Evolutionary conservation across 2,329 filamentous ascomycete species (phyloP).

Genomic region (Trichoderma sp.): DNA sequence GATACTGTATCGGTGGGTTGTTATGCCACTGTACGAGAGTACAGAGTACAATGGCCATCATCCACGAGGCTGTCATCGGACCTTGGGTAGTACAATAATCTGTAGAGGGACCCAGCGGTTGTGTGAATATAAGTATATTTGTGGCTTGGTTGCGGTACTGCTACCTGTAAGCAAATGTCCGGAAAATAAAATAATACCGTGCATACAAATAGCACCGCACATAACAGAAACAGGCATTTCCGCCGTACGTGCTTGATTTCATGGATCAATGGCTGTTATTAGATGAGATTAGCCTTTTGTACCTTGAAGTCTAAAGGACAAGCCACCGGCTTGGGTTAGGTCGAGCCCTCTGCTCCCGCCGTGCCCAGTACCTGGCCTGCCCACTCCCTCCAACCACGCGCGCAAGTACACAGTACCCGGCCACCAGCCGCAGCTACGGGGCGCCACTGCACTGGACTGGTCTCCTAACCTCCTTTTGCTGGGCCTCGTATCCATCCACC

Average conservation of each 20-base stretch:
- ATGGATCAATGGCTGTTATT: neutral
- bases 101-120: too few species aligned
- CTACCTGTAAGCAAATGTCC: neutral
- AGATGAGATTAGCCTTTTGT: neutral
- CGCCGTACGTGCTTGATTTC: neutral
- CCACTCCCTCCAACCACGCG: neutral
- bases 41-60: too few species aligned
- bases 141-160: neutral
- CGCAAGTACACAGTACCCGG: neutral
- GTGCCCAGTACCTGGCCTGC: neutral
- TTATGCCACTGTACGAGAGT: too few species aligned
- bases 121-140: too few species aligned
- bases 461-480: constrained; percentile 19
- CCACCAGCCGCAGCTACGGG: neutral
- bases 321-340: constrained; percentile 10
- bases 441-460: constrained; percentile 9
- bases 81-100: too few species aligned
- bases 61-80: too few species aligned
- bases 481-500: constrained; percentile 17
- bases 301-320: constrained; percentile 8
- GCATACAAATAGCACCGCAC: too few species aligned
- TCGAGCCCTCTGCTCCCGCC: neutral
- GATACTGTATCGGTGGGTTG: too few species aligned
- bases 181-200: neutral
- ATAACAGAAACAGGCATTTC: too few species aligned